Evolutionary conservation across 345 rosid genomes (phyloP), one percentile per base, ranked within the genome.

Genomic region (Rhodamnia rubescens): DNA sequence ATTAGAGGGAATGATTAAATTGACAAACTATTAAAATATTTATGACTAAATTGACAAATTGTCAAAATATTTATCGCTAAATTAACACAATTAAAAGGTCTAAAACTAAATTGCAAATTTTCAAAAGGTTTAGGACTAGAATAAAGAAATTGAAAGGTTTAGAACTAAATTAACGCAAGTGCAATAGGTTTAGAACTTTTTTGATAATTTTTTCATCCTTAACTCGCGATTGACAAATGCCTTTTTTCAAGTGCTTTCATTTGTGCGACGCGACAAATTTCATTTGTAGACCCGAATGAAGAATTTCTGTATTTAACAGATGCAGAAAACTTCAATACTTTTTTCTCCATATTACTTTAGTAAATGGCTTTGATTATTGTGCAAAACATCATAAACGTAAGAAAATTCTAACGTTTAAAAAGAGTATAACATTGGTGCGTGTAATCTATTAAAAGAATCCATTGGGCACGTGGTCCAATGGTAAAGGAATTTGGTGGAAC

Each of bases 221-320:
- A 7, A 58, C 36, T 16, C 0, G 0, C 9, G n/a, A 58, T 2
- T 58, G 18, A 58, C n/a, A 58, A 6, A 12, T 7, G 4, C 36
- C 69, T n/a, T 58, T 58, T 58, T 58, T 36, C 69, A 58, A 58
- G 4, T 58, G 16, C 15, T 58, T 58, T n/a, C 69, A n/a, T 58
- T n/a, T 58, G 32, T 58, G 12, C 5, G 36, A 5, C 4, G 69
- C 7, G 18, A 3, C 36, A 58, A n/a, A 11, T 58, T n/a, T 58
- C 69, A n/a, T 58, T 58, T 11, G 36, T n/a, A 58, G 14, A n/a
- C 12, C 69, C 18, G 4, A 58, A 12, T n/a, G 18, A 58, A 58
- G 8, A 58, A 58, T 12, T 58, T 58, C 16, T 57, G 64, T 5
- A 57, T 26, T 57, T 57, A 57, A 57, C n/a, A 11, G 26, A 11